phyloP scores from a whole-genome alignment of 257 asterid species.

The Capsicum pubescens region DNA sequence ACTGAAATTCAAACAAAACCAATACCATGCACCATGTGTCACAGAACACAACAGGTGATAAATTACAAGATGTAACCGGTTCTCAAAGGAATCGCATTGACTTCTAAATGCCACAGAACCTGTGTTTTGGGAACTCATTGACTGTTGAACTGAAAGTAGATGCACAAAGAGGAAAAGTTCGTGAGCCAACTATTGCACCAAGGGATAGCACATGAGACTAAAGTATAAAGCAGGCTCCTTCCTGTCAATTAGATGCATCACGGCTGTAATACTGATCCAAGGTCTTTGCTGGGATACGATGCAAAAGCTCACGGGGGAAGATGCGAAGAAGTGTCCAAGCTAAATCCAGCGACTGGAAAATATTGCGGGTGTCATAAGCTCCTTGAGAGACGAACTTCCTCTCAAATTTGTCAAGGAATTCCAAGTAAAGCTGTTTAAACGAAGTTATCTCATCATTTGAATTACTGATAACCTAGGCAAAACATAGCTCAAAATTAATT shows the following conservation, averaged over 20 bases:
- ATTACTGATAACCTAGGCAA: constrained; percentile 6
- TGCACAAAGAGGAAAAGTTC: neutral
- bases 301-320: constrained; percentile 96
- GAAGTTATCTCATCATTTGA: constrained; percentile 24
- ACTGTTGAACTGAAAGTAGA: constrained; percentile 13
- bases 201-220: constrained; percentile 2
- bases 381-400: constrained; percentile 83
- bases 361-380: constrained; percentile 87
- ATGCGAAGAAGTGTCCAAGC: constrained; percentile 99
- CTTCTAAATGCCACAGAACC: neutral
- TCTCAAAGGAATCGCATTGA: neutral
- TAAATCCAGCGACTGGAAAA: constrained; percentile 87
- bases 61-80: constrained; percentile 10
- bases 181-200: constrained; percentile 8
- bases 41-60: neutral
- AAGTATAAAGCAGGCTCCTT: constrained; percentile 32
- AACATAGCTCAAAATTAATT: constrained; percentile 14
- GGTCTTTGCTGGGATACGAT: constrained; percentile 98
- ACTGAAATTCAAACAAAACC: constrained; percentile 21
- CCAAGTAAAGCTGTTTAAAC: constrained; percentile 65
- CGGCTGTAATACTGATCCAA: constrained; percentile 89
- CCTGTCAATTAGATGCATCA: constrained; percentile 66
- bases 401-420: constrained; percentile 84
- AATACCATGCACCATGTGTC: neutral
- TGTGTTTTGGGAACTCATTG: neutral